phyloP scores from a whole-genome alignment of 2,329 filamentous ascomycete genomes.

The Colletotrichum kahawae region DNA sequence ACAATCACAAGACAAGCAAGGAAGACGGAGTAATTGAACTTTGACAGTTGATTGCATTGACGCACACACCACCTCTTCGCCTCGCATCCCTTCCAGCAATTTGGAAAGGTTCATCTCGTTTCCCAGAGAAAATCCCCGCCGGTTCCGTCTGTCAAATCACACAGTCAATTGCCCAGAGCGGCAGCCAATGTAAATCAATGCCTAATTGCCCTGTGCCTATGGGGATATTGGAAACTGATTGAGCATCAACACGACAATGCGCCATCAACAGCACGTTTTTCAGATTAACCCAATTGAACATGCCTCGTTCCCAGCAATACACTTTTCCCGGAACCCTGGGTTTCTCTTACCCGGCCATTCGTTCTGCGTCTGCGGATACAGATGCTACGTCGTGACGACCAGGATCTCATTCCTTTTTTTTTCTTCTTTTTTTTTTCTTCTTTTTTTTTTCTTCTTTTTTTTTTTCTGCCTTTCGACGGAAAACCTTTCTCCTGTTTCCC shows the following conservation, averaged over 20 bases:
- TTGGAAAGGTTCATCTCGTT: slow-evolving; percentile 10
- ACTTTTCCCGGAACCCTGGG: slow-evolving; percentile 1
- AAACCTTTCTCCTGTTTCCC: neutral
- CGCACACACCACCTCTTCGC: neutral
- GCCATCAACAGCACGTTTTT: neutral
- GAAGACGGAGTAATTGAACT: neutral
- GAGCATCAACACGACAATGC: neutral
- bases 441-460: neutral
- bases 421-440: neutral
- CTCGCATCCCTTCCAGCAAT: neutral
- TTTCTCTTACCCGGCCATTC: neutral
- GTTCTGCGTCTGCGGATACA: neutral
- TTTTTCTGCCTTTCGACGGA: neutral
- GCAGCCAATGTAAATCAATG: slow-evolving; percentile 15
- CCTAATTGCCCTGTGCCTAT: neutral
- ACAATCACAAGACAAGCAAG: neutral
- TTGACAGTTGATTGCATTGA: neutral
- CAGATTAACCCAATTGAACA: neutral
- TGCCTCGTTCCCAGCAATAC: neutral
- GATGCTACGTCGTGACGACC: neutral
- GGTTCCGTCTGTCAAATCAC: neutral
- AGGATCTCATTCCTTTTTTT: neutral
- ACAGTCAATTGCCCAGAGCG: neutral
- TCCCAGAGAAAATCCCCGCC: neutral
- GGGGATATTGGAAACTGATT: neutral